phyloP scores from a whole-genome alignment of 1,284 basidiomycete genomes.

The Trametes sp. region DNA sequence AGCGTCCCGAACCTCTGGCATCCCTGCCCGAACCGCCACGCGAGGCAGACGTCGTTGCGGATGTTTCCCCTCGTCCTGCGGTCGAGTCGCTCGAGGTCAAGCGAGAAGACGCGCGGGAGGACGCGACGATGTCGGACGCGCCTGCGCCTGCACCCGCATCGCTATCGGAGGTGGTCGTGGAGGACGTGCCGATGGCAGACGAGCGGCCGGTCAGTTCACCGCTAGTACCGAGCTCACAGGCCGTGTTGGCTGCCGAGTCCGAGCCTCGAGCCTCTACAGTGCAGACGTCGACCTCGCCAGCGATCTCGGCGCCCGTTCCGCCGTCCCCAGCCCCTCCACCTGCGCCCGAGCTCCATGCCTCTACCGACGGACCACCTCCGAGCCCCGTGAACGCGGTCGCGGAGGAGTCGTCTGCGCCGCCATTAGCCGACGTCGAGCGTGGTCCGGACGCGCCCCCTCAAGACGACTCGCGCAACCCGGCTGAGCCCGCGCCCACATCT shows the following conservation, averaged over 20 bases:
- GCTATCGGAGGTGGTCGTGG: neutral
- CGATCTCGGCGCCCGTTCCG: neutral
- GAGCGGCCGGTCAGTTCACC: neutral
- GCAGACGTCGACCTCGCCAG: neutral
- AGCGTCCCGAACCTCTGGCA: too few relatives aligned
- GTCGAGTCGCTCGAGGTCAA: neutral
- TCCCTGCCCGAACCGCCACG: too few relatives aligned
- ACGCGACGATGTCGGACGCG: neutral
- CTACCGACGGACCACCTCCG: neutral
- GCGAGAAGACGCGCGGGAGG: neutral
- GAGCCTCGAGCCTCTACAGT: neutral
- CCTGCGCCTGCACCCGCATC: neutral
- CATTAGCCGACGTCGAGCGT: neutral
- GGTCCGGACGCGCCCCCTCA: too few relatives aligned
- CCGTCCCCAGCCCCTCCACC: neutral
- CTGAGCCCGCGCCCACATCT: neutral
- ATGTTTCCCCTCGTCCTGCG: neutral
- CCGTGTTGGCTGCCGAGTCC: neutral
- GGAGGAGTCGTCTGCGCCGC: neutral
- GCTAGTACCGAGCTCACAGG: neutral
- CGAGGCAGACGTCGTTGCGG: too few relatives aligned
- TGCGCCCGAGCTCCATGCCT: neutral
- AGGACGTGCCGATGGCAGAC: conserved; percentile 9
- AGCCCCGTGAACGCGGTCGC: neutral
- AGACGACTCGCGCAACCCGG: too few relatives aligned